Base-by-base conservation (phyloP, 2,329 filamentous ascomycete genomes). In the Colletotrichum tamarilloi region DNA sequence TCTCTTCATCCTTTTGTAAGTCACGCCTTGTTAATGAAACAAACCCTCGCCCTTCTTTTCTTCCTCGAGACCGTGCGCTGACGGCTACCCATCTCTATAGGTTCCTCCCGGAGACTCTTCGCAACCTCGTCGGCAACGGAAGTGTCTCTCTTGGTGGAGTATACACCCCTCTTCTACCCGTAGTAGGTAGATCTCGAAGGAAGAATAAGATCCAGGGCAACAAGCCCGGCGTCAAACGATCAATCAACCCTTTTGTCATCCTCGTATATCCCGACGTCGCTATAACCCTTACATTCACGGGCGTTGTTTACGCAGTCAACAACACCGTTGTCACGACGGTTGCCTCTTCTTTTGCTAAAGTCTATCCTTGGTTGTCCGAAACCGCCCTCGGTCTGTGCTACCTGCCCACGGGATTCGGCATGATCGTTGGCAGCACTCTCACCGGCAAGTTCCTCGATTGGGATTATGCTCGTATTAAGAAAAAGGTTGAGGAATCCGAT, bases 311-410 rank as follows among this genome's bases (percentile, higher is more conserved):
- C 69, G 78, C 79, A 9, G 77, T 82, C 24, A 81, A 80, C 73
- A 81, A 81, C 67, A 82, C 79, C 4, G 76, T 82, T n/a, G 81
- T 78, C 2, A 78, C 80, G 1, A 82, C 81, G 11, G 79, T 82
- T 38, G 81, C 81, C 0, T 81, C 80, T 1, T 77, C 81, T 0
- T 80, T 82, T 62, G 75, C 72, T 5, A 22, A 30, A 19, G 68
- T 74, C 5, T 72, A 78, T n/a, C 71, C 71, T 0, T 78, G 70
- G 56, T 74, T 82, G 1, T 78, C 79, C 1, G 78, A 81, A 68
- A 80, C 80, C 2, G 72, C 78, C 1, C 76, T 82, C 4, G 81
- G 81, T 1, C 38, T 83, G 2, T 81, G 80, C 53, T 82, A 81
- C 52, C 73, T 82, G 5, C 75, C 79, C 4, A 81, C 77, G 0